Evolutionary conservation across 108 stramenopile species (phyloP), one percentile per base, ranked within the genome.

Genomic region (Nitzschia palea): DNA sequence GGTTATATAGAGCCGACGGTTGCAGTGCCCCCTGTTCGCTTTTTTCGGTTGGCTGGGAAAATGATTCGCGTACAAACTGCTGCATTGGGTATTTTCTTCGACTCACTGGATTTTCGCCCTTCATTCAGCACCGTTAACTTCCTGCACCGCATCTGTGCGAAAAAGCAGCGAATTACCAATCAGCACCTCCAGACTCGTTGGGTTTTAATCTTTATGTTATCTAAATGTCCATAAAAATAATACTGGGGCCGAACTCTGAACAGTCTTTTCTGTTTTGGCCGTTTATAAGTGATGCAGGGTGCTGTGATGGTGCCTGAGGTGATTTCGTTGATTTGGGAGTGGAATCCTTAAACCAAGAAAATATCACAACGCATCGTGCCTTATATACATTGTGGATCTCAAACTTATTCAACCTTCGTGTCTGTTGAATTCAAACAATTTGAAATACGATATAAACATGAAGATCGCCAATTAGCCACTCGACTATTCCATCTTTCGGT

Each of bases 401-500:
- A 62, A 62, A 71, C 14, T 28, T 54, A 73, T 53, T 54, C 35
- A 25, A 25, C 22, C 14, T 40, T 8, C 6, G 26, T 9, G n/a
- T 33, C 33, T 34, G 36, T 40, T 25, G 59, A 60, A 42, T 26
- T 22, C 34, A 51, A 37, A 18, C 34, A 53, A 12, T 74, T 74
- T 65, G 53, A 74, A 74, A 74, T 53, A 56, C 44, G 57, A 60
- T 60, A 17, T 54, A 48, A 66, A 43, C 65, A 55, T 30, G 52
- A 33, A 62, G 45, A 71, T 71, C 70, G 70, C 70, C 70, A 55
- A 71, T 51, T 71, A 48, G 47, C 70, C 60, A 50, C 70, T 32
- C 35, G 52, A n/a, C 59, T 25, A 12, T 52, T 56, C 31, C 40
- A 60, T 8, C n/a, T 48, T 48, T 48, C 47, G 18, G n/a, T n/a